Evolutionary conservation across 306 rosid genomes (phyloP).

Genomic region (Prunus mira): DNA sequence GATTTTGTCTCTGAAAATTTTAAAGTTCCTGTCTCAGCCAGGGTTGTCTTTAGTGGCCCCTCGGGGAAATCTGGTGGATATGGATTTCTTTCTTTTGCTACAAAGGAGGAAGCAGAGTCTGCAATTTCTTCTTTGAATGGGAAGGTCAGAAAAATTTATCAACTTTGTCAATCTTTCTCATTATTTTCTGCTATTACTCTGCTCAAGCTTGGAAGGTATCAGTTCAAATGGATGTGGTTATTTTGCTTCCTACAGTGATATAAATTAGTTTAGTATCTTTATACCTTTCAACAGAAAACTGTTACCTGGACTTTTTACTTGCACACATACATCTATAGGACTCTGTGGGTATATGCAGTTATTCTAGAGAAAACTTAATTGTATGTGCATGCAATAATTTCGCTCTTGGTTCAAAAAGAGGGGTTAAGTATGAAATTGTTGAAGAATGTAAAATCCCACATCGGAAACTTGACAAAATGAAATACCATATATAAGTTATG

Average conservation of each 20-base stretch:
- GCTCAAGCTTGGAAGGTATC: not conserved
- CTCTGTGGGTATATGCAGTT: not conserved
- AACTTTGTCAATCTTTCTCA: constrained; percentile 7
- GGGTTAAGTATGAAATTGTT: not conserved
- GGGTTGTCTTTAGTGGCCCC: constrained; percentile 74
- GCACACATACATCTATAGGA: not conserved
- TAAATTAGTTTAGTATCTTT: not conserved
- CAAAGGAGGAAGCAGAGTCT: constrained; percentile 73
- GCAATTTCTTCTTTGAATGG: constrained; percentile 77
- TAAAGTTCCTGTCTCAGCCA: constrained; percentile 67
- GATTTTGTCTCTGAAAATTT: constrained; percentile 59
- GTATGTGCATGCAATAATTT: not conserved
- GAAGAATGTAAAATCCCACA: no score
- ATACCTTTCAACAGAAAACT: not conserved
- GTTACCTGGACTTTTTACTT: not conserved
- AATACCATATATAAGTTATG: no score
- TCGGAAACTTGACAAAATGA: no score
- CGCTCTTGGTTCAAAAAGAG: not conserved
- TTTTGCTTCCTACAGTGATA: not conserved
- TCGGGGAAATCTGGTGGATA: constrained; percentile 69
- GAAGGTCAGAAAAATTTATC: constrained; percentile 45
- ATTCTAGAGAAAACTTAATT: not conserved
- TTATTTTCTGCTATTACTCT: constrained; percentile 15
- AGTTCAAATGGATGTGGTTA: not conserved
- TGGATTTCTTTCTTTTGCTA: constrained; percentile 76